Evolutionary conservation across 129 eudicot genomes (phyloP).

Genomic region (Pseudognaphalium luteoalbum): DNA sequence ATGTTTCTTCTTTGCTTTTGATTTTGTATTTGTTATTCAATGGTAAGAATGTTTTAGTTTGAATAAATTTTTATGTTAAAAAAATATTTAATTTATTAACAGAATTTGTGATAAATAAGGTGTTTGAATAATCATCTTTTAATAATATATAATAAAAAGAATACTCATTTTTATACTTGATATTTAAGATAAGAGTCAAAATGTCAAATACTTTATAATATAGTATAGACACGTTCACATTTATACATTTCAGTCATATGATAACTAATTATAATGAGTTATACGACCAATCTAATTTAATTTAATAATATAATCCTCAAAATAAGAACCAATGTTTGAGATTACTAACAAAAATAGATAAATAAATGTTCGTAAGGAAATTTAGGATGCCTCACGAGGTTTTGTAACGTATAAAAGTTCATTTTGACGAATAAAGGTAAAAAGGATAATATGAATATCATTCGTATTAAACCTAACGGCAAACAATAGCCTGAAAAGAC

Average conservation of each 20-base stretch:
- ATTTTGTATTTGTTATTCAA: too few species aligned
- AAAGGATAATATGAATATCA: slow-evolving; percentile 1
- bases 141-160: too few species aligned
- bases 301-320: neutral
- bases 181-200: too few species aligned
- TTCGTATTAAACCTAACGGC: slow-evolving; percentile 23
- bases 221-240: too few species aligned
- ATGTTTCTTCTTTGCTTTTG: too few species aligned
- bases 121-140: too few species aligned
- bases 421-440: slow-evolving; percentile 12
- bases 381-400: neutral
- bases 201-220: too few species aligned
- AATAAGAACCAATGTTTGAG: neutral
- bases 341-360: slow-evolving; percentile 8
- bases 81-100: too few species aligned
- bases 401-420: neutral
- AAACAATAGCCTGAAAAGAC: slow-evolving; percentile 24
- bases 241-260: neutral
- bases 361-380: slow-evolving; percentile 23
- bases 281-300: neutral
- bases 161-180: too few species aligned
- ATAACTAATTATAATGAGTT: neutral
- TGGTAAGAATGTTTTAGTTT: too few species aligned
- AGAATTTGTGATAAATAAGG: too few species aligned
- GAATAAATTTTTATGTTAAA: too few species aligned